A percentile compares a stretch with the other conserved stretches of the same genome.
phyloP scores from a whole-genome alignment of 768 basidiomycete species.

The Pulveroboletus sp. region DNA sequence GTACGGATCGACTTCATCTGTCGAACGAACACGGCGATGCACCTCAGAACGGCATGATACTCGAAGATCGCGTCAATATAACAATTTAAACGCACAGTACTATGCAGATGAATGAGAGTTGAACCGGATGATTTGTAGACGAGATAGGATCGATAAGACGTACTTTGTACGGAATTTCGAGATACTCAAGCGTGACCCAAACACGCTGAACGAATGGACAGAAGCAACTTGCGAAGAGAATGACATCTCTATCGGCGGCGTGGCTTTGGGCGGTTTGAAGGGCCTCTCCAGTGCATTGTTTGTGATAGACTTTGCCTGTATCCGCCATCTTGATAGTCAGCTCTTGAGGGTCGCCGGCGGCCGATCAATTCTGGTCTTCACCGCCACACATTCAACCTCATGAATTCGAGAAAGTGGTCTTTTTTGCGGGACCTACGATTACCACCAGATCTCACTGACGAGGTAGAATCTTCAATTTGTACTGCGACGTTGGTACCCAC shows the following conservation, averaged over 20 bases:
- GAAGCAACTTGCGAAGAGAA: slow-evolving; percentile 68
- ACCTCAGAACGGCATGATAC: background rate
- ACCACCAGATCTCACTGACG: slow-evolving; percentile 21
- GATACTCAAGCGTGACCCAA: slow-evolving; percentile 70
- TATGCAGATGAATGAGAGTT: slow-evolving; percentile 3
- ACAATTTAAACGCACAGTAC: slow-evolving; percentile 36
- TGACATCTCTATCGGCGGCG: slow-evolving; percentile 45
- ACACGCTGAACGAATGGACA: slow-evolving; percentile 82
- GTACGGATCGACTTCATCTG: slow-evolving; percentile 81
- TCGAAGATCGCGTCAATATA: background rate
- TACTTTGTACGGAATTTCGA: slow-evolving; percentile 69
- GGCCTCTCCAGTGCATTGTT: slow-evolving; percentile 45
- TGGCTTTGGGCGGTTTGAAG: slow-evolving; percentile 54
- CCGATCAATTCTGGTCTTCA: background rate
- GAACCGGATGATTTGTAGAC: background rate
- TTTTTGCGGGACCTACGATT: slow-evolving; percentile 20
- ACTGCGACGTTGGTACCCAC: background rate
- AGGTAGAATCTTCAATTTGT: slow-evolving; percentile 9
- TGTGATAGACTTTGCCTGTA: slow-evolving; percentile 38
- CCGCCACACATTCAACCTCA: background rate
- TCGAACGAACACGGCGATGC: background rate
- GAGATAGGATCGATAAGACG: background rate
- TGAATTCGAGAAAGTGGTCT: slow-evolving; percentile 3
- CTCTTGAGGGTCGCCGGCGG: no score
- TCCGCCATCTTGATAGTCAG: slow-evolving; percentile 25